Percentiles rank a stretch among this genome's conserved stretches.
Evolutionary conservation across 352 stramenopile genomes (phyloP).

Genomic region (Globisporangium iwayamae): DNA sequence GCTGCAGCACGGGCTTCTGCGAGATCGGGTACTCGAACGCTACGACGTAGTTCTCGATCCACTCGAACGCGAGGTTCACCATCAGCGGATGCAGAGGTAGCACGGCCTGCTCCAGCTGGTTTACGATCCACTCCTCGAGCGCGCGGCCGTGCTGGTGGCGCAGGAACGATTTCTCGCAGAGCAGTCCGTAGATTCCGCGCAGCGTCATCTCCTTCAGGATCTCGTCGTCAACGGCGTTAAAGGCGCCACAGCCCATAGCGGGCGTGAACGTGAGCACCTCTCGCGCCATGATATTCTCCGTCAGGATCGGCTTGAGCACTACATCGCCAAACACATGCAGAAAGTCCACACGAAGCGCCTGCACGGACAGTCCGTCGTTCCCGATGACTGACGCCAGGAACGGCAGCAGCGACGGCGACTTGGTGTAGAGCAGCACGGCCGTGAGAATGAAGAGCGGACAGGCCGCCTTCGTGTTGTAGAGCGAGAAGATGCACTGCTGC

Average conservation of each 20-base stretch:
- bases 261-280: conserved; percentile 52
- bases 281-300: conserved; percentile 55
- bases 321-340: conserved; percentile 58
- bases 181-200: conserved; percentile 42
- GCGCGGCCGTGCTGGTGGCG: conserved; percentile 51
- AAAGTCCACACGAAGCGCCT: conserved; percentile 42
- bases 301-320: conserved; percentile 63
- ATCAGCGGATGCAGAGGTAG: conserved; percentile 56
- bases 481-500: conserved; percentile 50
- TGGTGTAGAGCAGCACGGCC: conserved; percentile 67
- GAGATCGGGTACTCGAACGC: conserved; percentile 70
- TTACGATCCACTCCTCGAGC: conserved; percentile 50
- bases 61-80: conserved; percentile 54
- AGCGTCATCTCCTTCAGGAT: conserved; percentile 49
- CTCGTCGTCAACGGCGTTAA: conserved; percentile 33
- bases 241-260: conserved; percentile 4
- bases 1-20: conserved; percentile 47
- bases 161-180: conserved; percentile 68
- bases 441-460: conserved; percentile 61
- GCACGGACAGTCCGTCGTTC: conserved; percentile 11
- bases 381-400: conserved; percentile 30
- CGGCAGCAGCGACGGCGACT: conserved; percentile 48
- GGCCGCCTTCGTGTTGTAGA: conserved; percentile 47
- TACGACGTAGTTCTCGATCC: conserved; percentile 75
- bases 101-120: conserved; percentile 32